Conservation (phyloP, 495 filamentous ascomycete species). For the Articulospora tetracladia region DNA sequence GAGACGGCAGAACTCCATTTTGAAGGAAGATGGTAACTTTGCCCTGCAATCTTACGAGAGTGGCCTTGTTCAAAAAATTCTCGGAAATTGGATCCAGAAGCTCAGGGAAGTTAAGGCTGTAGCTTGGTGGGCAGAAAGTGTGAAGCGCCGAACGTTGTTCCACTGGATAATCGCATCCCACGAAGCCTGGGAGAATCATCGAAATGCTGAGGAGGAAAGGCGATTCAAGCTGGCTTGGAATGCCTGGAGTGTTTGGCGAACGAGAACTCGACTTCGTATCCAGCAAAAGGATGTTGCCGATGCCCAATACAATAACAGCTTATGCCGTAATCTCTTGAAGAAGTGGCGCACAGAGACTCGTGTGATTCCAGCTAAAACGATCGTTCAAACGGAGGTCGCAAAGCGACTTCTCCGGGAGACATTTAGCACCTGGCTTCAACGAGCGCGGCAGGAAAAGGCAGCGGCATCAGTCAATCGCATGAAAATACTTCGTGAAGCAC, state of each 20-base stretch:
- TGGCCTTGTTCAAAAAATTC: slow-evolving; percentile 40
- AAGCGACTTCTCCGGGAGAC: slow-evolving; percentile 43
- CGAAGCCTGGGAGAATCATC: slow-evolving; percentile 10
- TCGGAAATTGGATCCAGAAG: slow-evolving; percentile 54
- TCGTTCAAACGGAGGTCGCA: slow-evolving; percentile 42
- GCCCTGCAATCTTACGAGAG: slow-evolving; percentile 42
- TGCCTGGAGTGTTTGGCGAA: slow-evolving; percentile 29
- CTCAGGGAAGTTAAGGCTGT: slow-evolving; percentile 52
- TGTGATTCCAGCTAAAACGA: slow-evolving; percentile 44
- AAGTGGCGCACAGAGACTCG: slow-evolving; percentile 38
- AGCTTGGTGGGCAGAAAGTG: slow-evolving; percentile 43
- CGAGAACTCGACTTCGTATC: slow-evolving; percentile 6
- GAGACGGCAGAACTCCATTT: slow-evolving; percentile 39
- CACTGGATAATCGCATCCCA: slow-evolving; percentile 21
- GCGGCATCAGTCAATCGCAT: slow-evolving; percentile 50
- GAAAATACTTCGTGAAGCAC: slow-evolving; percentile 53
- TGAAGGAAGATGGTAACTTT: slow-evolving; percentile 31
- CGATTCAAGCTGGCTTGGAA: slow-evolving; percentile 19
- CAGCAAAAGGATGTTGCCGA: slow-evolving; percentile 19
- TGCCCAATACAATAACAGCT: slow-evolving; percentile 26
- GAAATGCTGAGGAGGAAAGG: slow-evolving; percentile 12
- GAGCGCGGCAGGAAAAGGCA: slow-evolving; percentile 43
- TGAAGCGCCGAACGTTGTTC: slow-evolving; percentile 41
- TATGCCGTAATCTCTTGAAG: slow-evolving; percentile 6
- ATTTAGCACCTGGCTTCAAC: slow-evolving; percentile 49